Base-by-base conservation (phyloP, 2,329 filamentous ascomycete genomes). In the Paramyrothecium roridum region DNA sequence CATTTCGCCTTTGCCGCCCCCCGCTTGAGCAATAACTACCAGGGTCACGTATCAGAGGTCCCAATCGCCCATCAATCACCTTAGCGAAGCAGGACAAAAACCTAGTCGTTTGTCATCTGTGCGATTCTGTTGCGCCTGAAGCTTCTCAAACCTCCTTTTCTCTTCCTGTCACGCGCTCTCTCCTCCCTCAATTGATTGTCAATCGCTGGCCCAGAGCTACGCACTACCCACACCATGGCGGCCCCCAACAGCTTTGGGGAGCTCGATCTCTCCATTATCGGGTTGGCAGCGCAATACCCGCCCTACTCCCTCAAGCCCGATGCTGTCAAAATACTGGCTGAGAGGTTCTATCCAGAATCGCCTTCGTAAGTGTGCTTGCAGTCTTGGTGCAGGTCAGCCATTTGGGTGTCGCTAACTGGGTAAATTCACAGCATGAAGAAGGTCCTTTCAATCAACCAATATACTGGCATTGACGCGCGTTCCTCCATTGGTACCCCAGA, bases 391-490 rank as follows among this genome's bases (percentile, higher is more conserved):
- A 1, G 23, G 20, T 37, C 59, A 8, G 58, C 17, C 33, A 30
- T 13, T 17, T 43, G 13, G 37, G 37, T 19, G 37, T 43, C n/a
- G 37, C 37, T 43, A 43, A 26, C 50, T 43, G 33, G n/a, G 33
- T 33, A 43, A 49, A 37, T n/a, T n/a, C 34, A 37, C 59, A 87
- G 83, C 34, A 84, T 88, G 80, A 75, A 76, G 57, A 87, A 87
- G 65, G 79, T 88, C 23, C 77, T 85, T 54, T 74, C 77, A 17
- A 86, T 88, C 66, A 88, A 87, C 70, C 76, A 78, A 54, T 86
- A 78, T 62, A 88, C 85, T 1, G 85, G 85, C 57, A 87, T 87
- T 57, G 84, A 87, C 52, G 73, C 76, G 33, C 81, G 85, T 52
- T 85, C 84, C 13, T 85, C 84, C 13, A 79, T 88, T 61, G 85